Evolutionary conservation across 116 monocot species (phyloP).

Genomic region (Papilionanthe hybrid): DNA sequence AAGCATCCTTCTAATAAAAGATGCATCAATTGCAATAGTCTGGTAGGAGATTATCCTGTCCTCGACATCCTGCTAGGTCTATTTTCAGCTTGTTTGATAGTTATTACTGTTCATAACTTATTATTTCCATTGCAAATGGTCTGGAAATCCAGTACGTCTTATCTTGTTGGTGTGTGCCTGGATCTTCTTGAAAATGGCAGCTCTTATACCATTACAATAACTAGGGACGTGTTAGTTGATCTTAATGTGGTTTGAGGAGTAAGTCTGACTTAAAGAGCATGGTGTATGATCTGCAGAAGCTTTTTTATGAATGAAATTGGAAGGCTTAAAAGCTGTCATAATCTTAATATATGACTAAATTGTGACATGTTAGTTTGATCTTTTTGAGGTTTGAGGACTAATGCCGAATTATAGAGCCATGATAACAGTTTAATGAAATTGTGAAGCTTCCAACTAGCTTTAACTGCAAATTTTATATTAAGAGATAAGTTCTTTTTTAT

Average conservation of each 20-base stretch:
- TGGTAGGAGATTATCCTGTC: conserved; percentile 38
- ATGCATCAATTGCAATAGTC: conserved; percentile 94
- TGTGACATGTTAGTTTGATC: background rate
- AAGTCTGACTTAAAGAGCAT: background rate
- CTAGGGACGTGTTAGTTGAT: background rate
- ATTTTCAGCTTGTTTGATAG: background rate
- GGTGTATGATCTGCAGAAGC: background rate
- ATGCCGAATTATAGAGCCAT: background rate
- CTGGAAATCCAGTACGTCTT: background rate
- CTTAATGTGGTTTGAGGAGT: background rate
- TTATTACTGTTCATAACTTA: background rate
- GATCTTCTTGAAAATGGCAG: background rate
- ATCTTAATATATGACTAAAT: background rate
- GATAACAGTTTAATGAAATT: background rate
- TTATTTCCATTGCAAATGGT: background rate
- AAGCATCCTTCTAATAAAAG: conserved; percentile 73
- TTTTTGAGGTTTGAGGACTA: background rate
- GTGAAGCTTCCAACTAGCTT: too few species aligned
- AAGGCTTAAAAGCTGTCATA: background rate
- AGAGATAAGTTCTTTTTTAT: background rate
- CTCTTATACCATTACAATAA: background rate
- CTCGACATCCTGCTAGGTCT: background rate
- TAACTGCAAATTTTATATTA: too few species aligned
- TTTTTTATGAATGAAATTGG: background rate
- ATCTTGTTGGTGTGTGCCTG: background rate